These are phyloP conservation scores for Bolboschoenus planiculmis DNA, from an alignment of 176 grass and related monocot species.

Conservation along the genomic window DNA sequence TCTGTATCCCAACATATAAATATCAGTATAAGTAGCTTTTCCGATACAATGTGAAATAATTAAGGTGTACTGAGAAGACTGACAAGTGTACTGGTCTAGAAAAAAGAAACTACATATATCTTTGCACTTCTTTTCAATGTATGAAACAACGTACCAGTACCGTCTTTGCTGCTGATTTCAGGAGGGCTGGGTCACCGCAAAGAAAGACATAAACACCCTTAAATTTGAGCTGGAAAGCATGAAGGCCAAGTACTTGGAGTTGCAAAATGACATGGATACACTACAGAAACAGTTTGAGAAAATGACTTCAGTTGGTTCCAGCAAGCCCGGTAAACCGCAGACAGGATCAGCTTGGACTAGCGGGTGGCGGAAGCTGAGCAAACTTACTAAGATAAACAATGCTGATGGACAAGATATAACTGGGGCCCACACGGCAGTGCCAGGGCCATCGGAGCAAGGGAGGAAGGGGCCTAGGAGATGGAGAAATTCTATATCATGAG, in stretches of 20 bases:
- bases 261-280: slow-evolving; percentile 87
- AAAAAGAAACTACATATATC: not conserved
- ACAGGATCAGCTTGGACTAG: slow-evolving; percentile 65
- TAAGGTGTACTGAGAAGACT: not conserved
- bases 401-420: slow-evolving; percentile 34
- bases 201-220: slow-evolving; percentile 99
- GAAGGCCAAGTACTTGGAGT: slow-evolving; percentile 95
- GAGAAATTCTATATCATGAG: slow-evolving; percentile 96
- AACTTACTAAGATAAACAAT: slow-evolving; percentile 71
- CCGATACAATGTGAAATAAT: not conserved
- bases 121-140: not conserved
- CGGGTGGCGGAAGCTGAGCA: slow-evolving; percentile 76
- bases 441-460: slow-evolving; percentile 24
- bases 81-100: not conserved
- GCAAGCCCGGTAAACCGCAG: slow-evolving; percentile 32
- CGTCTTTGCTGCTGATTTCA: slow-evolving; percentile 37
- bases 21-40: not conserved
- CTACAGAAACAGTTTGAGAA: slow-evolving; percentile 72
- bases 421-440: not conserved
- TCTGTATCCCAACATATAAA: not conserved
- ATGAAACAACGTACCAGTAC: not conserved
- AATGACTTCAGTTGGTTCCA: not conserved
- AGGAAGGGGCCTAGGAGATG: slow-evolving; percentile 72
- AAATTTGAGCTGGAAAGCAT: slow-evolving; percentile 99
- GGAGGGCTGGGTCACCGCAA: slow-evolving; percentile 84